These are phyloP conservation scores for Aspergillus indologenus DNA, from an alignment of 495 filamentous ascomycete genomes.

Conservation along the genomic window DNA sequence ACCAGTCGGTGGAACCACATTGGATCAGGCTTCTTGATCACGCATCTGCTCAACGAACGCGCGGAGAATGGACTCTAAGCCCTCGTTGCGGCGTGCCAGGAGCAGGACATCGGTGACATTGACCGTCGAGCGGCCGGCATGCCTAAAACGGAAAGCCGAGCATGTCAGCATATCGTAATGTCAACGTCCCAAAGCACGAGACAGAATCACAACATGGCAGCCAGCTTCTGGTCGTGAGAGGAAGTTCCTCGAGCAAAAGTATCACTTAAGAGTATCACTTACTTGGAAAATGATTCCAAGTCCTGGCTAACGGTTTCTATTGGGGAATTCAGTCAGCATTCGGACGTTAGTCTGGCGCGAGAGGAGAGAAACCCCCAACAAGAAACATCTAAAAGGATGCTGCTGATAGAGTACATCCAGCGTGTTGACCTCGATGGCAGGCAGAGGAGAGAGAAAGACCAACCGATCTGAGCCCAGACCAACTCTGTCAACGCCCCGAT, in stretches of 20 bases:
- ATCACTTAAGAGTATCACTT: conserved; percentile 17
- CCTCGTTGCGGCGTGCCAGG: conserved; percentile 80
- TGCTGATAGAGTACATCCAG: neutral
- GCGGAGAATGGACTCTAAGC: conserved; percentile 68
- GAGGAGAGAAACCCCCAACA: no score
- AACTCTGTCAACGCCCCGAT: conserved; percentile 89
- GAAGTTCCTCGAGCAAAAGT: no score
- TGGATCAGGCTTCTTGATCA: conserved; percentile 21
- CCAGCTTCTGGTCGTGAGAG: neutral
- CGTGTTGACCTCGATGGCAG: neutral
- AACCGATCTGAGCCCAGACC: conserved; percentile 88
- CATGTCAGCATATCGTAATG: conserved; percentile 8
- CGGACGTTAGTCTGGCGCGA: no score
- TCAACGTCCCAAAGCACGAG: neutral
- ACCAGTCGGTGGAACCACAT: neutral
- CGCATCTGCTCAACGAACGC: conserved; percentile 60
- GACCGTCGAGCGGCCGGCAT: conserved; percentile 80
- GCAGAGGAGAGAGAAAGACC: conserved; percentile 11
- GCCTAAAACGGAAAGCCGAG: conserved; percentile 38
- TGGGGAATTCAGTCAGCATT: conserved; percentile 1
- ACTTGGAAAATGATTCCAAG: conserved; percentile 77
- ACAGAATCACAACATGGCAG: neutral
- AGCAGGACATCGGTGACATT: conserved; percentile 84
- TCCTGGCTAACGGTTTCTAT: conserved; percentile 72
- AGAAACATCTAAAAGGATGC: no score